Evolutionary conservation across 441 rosid species (phyloP).

Genomic region (Populus hybrid): DNA sequence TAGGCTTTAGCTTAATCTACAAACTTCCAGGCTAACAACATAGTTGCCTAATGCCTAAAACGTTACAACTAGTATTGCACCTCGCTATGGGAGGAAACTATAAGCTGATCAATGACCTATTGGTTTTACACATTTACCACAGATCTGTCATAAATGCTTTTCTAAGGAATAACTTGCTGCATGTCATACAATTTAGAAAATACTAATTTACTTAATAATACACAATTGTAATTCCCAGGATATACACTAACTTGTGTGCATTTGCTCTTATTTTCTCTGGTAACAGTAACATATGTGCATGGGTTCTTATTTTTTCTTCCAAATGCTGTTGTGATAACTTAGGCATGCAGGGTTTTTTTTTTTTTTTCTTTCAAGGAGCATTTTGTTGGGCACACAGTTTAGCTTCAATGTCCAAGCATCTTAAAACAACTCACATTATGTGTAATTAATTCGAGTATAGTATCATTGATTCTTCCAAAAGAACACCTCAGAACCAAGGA

Average conservation of each 20-base stretch:
- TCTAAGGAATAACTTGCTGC: neutral
- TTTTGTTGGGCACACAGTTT: neutral
- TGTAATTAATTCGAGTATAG: no score
- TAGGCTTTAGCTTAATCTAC: neutral
- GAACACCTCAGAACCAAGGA: neutral
- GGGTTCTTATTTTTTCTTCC: no score
- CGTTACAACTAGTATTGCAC: neutral
- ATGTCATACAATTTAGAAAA: neutral
- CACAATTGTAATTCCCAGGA: neutral
- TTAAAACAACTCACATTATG: neutral
- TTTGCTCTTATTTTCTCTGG: neutral
- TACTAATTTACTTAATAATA: neutral
- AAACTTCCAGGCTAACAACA: neutral
- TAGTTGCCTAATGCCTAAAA: neutral
- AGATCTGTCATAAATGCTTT: neutral
- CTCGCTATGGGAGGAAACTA: neutral
- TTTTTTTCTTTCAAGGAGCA: neutral
- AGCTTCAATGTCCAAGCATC: neutral
- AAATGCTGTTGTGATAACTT: no score
- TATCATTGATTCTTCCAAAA: neutral
- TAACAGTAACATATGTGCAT: neutral
- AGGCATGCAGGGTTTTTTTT: no score
- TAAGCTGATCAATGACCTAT: neutral
- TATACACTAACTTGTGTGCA: neutral
- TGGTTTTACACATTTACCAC: neutral